A percentile compares a stretch with the other conserved stretches of the same genome.
These are phyloP conservation scores for Didymella arachidicola DNA, from an alignment of 2,329 filamentous ascomycete species.

Conservation along the genomic window DNA sequence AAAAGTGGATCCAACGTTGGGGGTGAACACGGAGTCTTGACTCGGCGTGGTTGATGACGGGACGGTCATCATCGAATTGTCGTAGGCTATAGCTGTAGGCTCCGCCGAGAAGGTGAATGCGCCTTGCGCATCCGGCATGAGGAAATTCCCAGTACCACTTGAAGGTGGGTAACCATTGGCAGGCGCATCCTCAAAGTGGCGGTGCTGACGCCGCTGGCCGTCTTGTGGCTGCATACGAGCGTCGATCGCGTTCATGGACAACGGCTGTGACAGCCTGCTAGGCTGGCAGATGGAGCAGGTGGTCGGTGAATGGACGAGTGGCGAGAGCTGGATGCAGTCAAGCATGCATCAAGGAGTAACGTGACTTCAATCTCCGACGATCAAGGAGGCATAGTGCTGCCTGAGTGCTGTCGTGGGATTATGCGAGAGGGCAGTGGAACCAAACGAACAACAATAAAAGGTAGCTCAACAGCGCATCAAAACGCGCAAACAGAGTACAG, in stretches of 20 bases:
- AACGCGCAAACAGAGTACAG: slow-evolving; percentile 24
- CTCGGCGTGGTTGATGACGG: slow-evolving; percentile 32
- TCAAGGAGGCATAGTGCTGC: slow-evolving; percentile 48
- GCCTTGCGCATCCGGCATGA: slow-evolving; percentile 45
- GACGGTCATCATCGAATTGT: slow-evolving; percentile 38
- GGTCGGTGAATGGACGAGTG: slow-evolving; percentile 18
- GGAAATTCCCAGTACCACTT: slow-evolving; percentile 33
- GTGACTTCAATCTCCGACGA: slow-evolving; percentile 37
- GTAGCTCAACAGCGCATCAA: slow-evolving; percentile 28
- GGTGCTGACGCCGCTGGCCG: slow-evolving; percentile 46
- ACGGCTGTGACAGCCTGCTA: slow-evolving; percentile 12
- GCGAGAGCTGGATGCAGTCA: slow-evolving; percentile 20
- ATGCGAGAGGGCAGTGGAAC: slow-evolving; percentile 24
- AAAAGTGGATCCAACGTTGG: slow-evolving; percentile 45
- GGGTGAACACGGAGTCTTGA: slow-evolving; percentile 43
- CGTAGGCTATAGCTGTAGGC: slow-evolving; percentile 45
- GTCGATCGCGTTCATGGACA: slow-evolving; percentile 44
- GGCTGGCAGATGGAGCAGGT: slow-evolving; percentile 32
- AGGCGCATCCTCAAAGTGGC: slow-evolving; percentile 44
- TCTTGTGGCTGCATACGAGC: slow-evolving; percentile 45
- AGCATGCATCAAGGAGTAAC: slow-evolving; percentile 34
- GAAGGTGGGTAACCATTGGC: slow-evolving; percentile 36
- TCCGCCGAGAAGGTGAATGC: slow-evolving; percentile 48
- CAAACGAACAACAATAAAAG: slow-evolving; percentile 22
- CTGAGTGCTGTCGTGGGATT: slow-evolving; percentile 32